These are phyloP conservation scores for Infundibulicybe gibba DNA, from an alignment of 768 basidiomycete genomes.

Conservation along the genomic window DNA sequence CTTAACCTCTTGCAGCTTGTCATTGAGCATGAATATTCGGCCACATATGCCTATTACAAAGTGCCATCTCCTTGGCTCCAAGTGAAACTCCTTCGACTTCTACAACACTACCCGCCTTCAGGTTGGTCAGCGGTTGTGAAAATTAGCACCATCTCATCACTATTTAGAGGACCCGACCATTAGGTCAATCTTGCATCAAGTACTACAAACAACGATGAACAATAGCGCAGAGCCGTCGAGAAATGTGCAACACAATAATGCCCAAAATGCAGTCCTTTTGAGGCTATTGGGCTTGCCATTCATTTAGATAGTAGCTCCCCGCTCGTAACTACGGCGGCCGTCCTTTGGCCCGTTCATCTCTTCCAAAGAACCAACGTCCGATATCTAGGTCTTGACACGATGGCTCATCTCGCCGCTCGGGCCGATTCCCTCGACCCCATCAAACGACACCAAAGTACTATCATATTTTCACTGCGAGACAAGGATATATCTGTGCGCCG, in stretches of 20 bases:
- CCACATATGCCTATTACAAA: constrained; percentile 95
- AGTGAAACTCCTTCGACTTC: constrained; percentile 86
- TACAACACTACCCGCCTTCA: constrained; percentile 96
- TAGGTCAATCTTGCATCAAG: constrained; percentile 70
- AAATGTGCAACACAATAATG: constrained; percentile 98
- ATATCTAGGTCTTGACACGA: constrained; percentile 95
- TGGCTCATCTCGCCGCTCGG: constrained; percentile 96
- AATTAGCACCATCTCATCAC: constrained; percentile 2
- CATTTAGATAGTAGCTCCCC: constrained; percentile 91
- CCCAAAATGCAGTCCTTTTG: constrained; percentile 96
- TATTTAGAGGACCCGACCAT: constrained; percentile 77
- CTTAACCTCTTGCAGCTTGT: constrained; percentile 55
- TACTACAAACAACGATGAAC: constrained; percentile 87
- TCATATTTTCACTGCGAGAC: constrained; percentile 91
- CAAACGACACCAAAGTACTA: constrained; percentile 94
- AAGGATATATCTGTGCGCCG: constrained; percentile 96
- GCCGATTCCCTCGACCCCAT: constrained; percentile 89
- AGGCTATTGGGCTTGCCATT: constrained; percentile 95
- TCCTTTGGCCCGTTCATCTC: constrained; percentile 96
- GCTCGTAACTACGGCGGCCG: constrained; percentile 83
- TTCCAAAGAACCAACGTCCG: constrained; percentile 98
- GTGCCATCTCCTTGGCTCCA: constrained; percentile 98
- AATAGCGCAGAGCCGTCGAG: constrained; percentile 87
- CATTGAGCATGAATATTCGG: constrained; percentile 84
- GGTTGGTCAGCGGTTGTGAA: constrained; percentile 44